Evolutionary conservation across 164 flowering plant species (phyloP), one percentile per base, ranked within the genome.

Genomic region (Houttuynia cordata): DNA sequence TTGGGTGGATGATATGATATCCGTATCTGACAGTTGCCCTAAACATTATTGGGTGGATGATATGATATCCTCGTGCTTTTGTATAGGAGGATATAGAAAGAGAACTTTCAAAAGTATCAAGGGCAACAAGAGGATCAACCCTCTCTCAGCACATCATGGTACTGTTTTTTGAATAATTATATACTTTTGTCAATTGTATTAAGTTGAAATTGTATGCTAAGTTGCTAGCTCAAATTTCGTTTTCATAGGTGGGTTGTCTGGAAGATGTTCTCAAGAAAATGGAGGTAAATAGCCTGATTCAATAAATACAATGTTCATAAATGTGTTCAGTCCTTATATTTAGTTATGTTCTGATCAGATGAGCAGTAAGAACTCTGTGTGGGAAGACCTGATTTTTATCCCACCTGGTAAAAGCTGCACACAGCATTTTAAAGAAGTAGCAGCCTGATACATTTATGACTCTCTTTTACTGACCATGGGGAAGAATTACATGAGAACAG

Each of bases 321-420:
- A 42, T 42, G 10, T 42, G 12, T 42, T 42, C 49, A 42, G 7
- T 42, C 9, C 49, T 42, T 10, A 42, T 42, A 14, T 42, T 42
- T 42, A 10, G 10, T 42, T 42, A 10, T 42, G 12, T 10, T 42
- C 4, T 42, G 49, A 42, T 62, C 78, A 93, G 99, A 78, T 70
- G 65, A 91, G 75, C 64, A 87, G 81, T 65, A 85, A 76, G 70
- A 85, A 85, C 64, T 91, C 88, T 0, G 96, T 86, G 39, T 94
- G 99, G 99, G 97, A 87, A 68, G 99, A 94, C 76, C 68, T 94
- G 61, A 81, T 88, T 51, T 90, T 91, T 66, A 78, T 94, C 73
- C 96, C 97, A 34, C 99, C 99, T 51, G 97, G 99, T 51, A 88
- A 85, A 80, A 91, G 87, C 72, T 82, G 78, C 70, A 73, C 83